Evolutionary conservation across 371 early-diverging fungal species (phyloP), one percentile per base, ranked within the genome.

Genomic region (Dichotomocladium elegans): DNA sequence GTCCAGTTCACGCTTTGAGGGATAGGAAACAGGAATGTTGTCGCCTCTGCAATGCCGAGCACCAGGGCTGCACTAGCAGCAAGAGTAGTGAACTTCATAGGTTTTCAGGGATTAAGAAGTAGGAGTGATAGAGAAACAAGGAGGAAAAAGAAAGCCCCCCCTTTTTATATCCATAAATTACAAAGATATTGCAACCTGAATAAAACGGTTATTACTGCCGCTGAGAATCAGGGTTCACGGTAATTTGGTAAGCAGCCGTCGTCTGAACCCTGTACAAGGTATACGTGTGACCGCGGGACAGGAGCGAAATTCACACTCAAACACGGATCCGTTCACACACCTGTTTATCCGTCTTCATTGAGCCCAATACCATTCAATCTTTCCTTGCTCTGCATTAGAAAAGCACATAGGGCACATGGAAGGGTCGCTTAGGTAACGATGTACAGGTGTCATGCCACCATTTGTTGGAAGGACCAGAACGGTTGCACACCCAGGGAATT

Each of bases 1-100:
- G 68, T 60, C 76, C 76, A 76, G 22, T 54, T 22, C 10, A 72
- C 63, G 3, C 40, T n/a, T 45, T 70, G 76, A 54, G 76, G 76
- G n/a, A 62, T 61, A 28, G 76, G 76, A 27, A 72, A 64, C 1
- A 72, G 61, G 22, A 65, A 58, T 0, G 72, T 72, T 45, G 59
- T 66, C 25, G 72, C 76, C 15, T 66, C 58, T 29, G 64, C 52
- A 34, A 55, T 60, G 14, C 61, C 25, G 15, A 64, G 41, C 5
- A 48, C 47, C 15, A 58, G 26, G 15, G 63, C 57, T 12, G 66
- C 53, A 22, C 55, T 51, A 43, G 55, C 41, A 35, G 59, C 51
- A 37, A 72, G 42, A 25, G 68, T 60, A 37, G 63, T 35, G 21
- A 59, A 58, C 56, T 66, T 75, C 63, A 67, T 69, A 51, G 44